Base-by-base conservation (phyloP, 2,329 filamentous ascomycete species). In the Penicillium sp. region DNA sequence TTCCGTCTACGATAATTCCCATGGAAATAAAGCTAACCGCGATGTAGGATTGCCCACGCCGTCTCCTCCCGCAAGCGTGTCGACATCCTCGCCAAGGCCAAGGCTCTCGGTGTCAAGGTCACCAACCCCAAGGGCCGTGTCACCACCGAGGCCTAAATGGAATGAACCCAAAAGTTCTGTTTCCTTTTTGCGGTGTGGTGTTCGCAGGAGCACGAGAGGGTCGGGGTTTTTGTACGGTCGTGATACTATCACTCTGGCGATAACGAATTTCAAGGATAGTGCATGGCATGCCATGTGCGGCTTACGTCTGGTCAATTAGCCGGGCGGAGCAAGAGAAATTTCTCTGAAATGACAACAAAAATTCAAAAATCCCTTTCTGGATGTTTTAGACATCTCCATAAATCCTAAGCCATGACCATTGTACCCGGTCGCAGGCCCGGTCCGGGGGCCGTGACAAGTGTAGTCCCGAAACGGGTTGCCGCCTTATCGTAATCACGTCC, bases 61-160 rank as follows among this genome's bases (percentile, higher is more conserved):
- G 94, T 99, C 77, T 99, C 94, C 61, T 95, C 94, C 75, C 85
- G 92, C 80, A 99, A 99, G 90, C 87, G 94, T 79, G 87, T 99
- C 79, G 92, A 96, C 74, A 99, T 99, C 80, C 86, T 99, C 72
- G 84, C 90, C 74, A 89, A 92, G 78, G 94, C 94, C 65, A 97
- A 97, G 89, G 88, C 95, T 80, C 82, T 99, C 74, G 90, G 92
- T 75, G 94, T 99, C 77, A 99, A 99, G 89, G 92, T 99, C 78
- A 99, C 94, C 76, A 99, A 99, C 85, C 79, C 90, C 80, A 96
- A 96, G 89, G 94, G 92, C 75, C 95, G 92, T 85, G 88, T 99
- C 78, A 96, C 92, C 71, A 96, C 91, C 69, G 94, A 99, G 86
- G 81, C 82, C 69, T 86, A 81, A 70, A 70, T 66, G 67, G 63